Conservation (phyloP, 164 flowering plant species). For the Platanus orientalis region DNA sequence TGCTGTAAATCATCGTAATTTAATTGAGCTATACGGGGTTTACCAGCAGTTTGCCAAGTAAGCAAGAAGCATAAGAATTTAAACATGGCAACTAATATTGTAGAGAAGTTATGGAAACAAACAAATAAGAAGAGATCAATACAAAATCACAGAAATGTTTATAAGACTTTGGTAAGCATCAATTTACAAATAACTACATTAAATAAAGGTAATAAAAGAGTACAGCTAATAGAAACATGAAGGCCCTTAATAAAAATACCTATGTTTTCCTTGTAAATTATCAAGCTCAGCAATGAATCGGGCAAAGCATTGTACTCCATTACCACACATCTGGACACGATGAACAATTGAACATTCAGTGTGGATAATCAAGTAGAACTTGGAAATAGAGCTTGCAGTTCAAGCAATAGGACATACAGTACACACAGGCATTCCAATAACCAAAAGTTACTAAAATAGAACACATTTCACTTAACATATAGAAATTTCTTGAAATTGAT, state of each 20-base stretch:
- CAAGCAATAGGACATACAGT: neutral
- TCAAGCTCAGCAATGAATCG: slow-evolving; percentile 83
- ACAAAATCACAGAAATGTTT: no score
- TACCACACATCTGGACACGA: slow-evolving; percentile 85
- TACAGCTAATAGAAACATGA: neutral
- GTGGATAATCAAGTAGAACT: neutral
- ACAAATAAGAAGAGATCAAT: no score
- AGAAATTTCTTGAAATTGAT: neutral
- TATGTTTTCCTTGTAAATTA: slow-evolving; percentile 62
- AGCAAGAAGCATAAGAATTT: no score
- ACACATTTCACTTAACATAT: neutral
- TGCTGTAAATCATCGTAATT: no score
- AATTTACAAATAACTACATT: no score
- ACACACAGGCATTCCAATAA: neutral
- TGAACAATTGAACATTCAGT: neutral
- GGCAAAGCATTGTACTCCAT: slow-evolving; percentile 96
- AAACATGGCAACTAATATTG: no score
- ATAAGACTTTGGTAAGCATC: no score
- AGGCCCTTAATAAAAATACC: slow-evolving; percentile 32
- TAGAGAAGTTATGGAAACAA: no score
- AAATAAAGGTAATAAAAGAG: no score
- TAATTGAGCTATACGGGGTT: no score
- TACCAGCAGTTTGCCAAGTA: no score
- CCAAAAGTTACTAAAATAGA: neutral
- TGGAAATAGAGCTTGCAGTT: neutral